phyloP scores from a whole-genome alignment of 805 yeast genomes.

The Starmerella khaoyaiensis region DNA sequence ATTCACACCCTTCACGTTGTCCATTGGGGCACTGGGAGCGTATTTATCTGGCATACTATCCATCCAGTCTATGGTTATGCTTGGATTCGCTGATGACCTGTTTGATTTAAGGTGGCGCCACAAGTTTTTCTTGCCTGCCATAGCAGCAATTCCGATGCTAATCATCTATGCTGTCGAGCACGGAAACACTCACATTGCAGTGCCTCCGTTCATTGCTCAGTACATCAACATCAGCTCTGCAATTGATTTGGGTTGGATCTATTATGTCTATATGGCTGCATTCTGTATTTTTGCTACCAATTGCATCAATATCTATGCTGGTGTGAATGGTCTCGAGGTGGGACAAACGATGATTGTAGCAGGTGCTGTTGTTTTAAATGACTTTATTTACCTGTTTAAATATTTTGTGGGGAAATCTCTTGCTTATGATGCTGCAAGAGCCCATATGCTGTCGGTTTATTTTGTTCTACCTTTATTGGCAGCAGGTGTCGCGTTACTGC shows the following conservation, averaged over 20 bases:
- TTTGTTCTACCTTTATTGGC: constrained; percentile 79
- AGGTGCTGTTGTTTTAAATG: constrained; percentile 59
- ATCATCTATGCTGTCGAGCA: constrained; percentile 88
- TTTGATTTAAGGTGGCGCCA: constrained; percentile 97
- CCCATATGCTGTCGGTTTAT: constrained; percentile 71
- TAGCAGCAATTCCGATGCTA: constrained; percentile 82
- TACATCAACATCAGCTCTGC: constrained; percentile 27
- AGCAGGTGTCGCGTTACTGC: constrained; percentile 61
- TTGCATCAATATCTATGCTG: constrained; percentile 90
- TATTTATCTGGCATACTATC: constrained; percentile 76
- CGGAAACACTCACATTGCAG: constrained; percentile 74
- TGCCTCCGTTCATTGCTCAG: constrained; percentile 52
- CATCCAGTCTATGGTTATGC: constrained; percentile 64
- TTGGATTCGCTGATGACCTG: constrained; percentile 87
- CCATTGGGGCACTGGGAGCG: constrained; percentile 60
- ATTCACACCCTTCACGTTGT: constrained; percentile 48
- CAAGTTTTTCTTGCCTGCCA: constrained; percentile 88
- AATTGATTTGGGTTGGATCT: constrained; percentile 64
- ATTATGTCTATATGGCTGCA: constrained; percentile 82
- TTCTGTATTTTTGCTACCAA: constrained; percentile 91
- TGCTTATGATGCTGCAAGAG: constrained; percentile 40
- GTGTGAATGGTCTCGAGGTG: constrained; percentile 91
- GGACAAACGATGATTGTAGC: constrained; percentile 83
- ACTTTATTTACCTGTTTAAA: constrained; percentile 45
- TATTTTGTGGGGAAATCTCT: constrained; percentile 19